Evolutionary conservation across 768 basidiomycete species (phyloP).

Genomic region (Leccinum subtestaceum): DNA sequence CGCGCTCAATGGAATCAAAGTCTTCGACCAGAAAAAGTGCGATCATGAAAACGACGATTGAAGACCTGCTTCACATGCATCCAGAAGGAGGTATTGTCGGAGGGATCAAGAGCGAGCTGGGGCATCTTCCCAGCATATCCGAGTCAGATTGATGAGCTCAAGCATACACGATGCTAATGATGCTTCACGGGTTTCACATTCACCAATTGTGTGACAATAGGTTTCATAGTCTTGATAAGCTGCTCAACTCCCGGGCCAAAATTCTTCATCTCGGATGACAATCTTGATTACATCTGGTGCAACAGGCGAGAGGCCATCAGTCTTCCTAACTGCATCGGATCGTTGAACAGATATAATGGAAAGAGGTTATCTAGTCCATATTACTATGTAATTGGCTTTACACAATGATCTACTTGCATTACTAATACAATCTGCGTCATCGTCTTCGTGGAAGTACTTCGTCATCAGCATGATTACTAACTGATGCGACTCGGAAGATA

Average conservation of each 20-base stretch:
- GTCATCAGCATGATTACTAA: not conserved
- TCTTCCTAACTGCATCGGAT: not conserved
- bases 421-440: not conserved
- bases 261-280: not conserved
- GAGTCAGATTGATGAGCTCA: too few species aligned
- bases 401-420: too few species aligned
- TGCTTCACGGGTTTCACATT: too few species aligned
- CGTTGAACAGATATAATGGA: not conserved
- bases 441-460: not conserved
- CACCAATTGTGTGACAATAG: not conserved
- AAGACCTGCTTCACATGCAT: slow-evolving; percentile 17
- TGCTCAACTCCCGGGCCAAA: not conserved
- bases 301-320: not conserved
- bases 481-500: not conserved
- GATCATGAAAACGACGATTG: slow-evolving; percentile 28
- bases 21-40: slow-evolving; percentile 2
- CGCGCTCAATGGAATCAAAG: not conserved
- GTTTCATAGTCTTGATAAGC: not conserved
- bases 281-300: not conserved
- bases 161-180: not conserved
- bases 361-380: not conserved
- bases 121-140: not conserved
- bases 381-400: not conserved
- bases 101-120: too few species aligned
- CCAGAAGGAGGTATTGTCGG: too few species aligned